phyloP scores from a whole-genome alignment of 108 stramenopile genomes.

The Mediolabrus comicus region DNA sequence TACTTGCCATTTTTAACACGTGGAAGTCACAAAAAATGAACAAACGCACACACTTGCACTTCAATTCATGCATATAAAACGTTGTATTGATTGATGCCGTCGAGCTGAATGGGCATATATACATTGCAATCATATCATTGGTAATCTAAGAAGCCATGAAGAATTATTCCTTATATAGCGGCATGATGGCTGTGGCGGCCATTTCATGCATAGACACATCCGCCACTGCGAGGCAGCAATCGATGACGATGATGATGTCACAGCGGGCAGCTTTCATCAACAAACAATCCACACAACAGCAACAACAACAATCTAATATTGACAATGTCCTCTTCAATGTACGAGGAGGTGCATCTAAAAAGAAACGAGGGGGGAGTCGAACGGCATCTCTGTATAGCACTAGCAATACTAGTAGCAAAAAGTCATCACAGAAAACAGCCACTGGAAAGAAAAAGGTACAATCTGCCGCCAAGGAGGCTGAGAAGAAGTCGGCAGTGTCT shows the following conservation, averaged over 20 bases:
- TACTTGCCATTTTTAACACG: too few relatives aligned
- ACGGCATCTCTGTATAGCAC: conserved; percentile 39
- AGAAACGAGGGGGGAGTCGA: conserved; percentile 33
- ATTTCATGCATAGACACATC: conserved; percentile 9
- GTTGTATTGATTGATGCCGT: too few relatives aligned
- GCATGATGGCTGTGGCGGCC: background rate
- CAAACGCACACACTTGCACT: too few relatives aligned
- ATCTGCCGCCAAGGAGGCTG: conserved; percentile 28
- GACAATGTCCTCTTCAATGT: conserved; percentile 14
- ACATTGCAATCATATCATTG: too few relatives aligned
- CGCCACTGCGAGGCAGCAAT: background rate
- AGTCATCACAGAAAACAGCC: conserved; percentile 31
- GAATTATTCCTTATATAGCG: background rate
- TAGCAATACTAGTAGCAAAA: conserved; percentile 12
- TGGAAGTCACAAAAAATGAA: too few relatives aligned
- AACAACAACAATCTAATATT: conserved; percentile 1
- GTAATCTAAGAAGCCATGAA: too few relatives aligned
- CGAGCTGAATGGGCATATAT: too few relatives aligned
- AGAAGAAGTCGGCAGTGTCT: conserved; percentile 50
- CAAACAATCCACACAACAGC: conserved; percentile 2
- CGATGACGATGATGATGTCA: conserved; percentile 1
- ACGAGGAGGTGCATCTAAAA: conserved; percentile 36
- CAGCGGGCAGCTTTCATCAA: background rate
- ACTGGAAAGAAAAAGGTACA: conserved; percentile 59
- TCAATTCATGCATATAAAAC: too few relatives aligned